Evolutionary conservation across 352 stramenopile genomes (phyloP).

Genomic region (Pythium periplocum): DNA sequence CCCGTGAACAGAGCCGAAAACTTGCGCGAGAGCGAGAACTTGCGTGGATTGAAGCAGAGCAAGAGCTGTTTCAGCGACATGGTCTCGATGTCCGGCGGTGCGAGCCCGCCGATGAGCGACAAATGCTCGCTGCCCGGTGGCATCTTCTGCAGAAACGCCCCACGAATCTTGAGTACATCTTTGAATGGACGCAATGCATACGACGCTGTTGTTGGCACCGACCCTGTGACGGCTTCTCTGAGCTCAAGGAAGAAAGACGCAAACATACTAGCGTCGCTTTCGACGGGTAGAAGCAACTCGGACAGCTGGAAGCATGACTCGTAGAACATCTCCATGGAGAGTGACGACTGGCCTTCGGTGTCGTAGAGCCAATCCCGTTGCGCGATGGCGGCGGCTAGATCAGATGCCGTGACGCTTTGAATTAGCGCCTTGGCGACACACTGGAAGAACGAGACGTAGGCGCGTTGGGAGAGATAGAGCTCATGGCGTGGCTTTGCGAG

Average conservation of each 20-base stretch:
- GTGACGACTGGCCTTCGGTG: constrained; percentile 20
- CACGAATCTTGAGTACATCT: constrained; percentile 46
- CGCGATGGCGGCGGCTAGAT: constrained; percentile 31
- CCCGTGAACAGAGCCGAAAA: constrained; percentile 37
- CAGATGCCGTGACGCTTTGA: constrained; percentile 26
- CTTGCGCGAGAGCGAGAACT: constrained; percentile 58
- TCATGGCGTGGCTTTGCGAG: constrained; percentile 34
- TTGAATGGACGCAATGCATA: constrained; percentile 29
- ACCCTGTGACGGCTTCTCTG: constrained; percentile 33
- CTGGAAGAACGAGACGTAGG: constrained; percentile 62
- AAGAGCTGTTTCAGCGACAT: constrained; percentile 80
- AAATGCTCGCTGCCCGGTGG: constrained; percentile 42
- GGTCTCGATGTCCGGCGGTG: constrained; percentile 33
- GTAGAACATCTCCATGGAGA: constrained; percentile 44
- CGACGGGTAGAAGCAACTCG: constrained; percentile 55
- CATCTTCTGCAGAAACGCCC: constrained; percentile 49
- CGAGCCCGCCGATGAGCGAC: constrained; percentile 34
- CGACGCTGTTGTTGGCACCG: neutral
- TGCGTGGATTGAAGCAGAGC: constrained; percentile 64
- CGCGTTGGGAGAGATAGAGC: constrained; percentile 4
- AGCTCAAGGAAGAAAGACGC: constrained; percentile 52
- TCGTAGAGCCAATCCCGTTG: constrained; percentile 74
- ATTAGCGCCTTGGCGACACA: constrained; percentile 54
- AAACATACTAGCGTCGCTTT: constrained; percentile 39
- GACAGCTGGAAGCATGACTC: constrained; percentile 56